Evolutionary conservation across 2,329 filamentous ascomycete genomes (phyloP).

Genomic region (Biscogniauxia marginata): DNA sequence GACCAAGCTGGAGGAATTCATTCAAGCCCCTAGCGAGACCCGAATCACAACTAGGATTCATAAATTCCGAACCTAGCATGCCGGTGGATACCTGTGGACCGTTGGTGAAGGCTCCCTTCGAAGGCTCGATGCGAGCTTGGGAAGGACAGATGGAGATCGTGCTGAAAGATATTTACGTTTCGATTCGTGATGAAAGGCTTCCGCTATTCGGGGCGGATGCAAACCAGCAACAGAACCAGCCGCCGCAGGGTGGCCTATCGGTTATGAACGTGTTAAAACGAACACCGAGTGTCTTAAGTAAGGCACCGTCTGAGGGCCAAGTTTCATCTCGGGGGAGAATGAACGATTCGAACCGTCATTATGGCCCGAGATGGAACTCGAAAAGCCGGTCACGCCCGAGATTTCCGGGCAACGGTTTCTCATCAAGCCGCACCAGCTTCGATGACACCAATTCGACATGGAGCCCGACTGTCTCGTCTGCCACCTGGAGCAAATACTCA

Average conservation of each 20-base stretch:
- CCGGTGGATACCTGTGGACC: conserved; percentile 63
- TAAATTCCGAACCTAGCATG: conserved; percentile 31
- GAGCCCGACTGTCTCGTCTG: conserved; percentile 83
- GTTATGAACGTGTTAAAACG: conserved; percentile 78
- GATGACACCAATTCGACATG: conserved; percentile 88
- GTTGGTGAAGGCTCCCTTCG: conserved; percentile 74
- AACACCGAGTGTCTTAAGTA: conserved; percentile 87
- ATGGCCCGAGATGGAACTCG: conserved; percentile 72
- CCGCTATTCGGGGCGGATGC: conserved; percentile 74
- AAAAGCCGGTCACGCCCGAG: conserved; percentile 83
- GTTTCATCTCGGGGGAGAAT: conserved; percentile 69
- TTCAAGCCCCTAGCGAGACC: conserved; percentile 51
- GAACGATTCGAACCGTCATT: conserved; percentile 53
- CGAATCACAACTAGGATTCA: conserved; percentile 41
- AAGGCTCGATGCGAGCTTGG: conserved; percentile 76
- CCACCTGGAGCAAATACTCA: conserved; percentile 93
- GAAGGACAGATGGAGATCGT: conserved; percentile 87
- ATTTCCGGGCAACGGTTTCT: conserved; percentile 76
- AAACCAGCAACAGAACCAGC: conserved; percentile 38
- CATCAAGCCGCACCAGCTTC: conserved; percentile 89
- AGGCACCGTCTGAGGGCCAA: conserved; percentile 80
- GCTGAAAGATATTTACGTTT: conserved; percentile 86
- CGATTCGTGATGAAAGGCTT: conserved; percentile 82
- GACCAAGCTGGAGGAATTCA: conserved; percentile 37
- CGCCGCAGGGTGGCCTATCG: conserved; percentile 64